Evolutionary conservation across 176 grass and related monocot species (phyloP).

Genomic region (Oryza officinalis): DNA sequence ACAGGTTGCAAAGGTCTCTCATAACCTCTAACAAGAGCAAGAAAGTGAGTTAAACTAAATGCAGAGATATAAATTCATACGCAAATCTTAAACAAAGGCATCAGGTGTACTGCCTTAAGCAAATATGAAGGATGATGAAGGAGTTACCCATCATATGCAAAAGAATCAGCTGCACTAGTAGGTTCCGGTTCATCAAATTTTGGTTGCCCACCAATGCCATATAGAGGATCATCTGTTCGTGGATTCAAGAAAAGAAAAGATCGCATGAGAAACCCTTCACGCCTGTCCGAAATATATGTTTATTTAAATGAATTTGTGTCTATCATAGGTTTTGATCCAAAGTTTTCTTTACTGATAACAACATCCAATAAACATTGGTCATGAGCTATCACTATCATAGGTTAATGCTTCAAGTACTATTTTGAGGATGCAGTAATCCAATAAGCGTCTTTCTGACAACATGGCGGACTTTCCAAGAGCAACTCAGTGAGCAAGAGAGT

Average conservation of each 20-base stretch:
- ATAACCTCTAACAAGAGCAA: conserved; percentile 64
- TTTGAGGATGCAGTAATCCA: neutral
- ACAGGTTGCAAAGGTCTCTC: conserved; percentile 70
- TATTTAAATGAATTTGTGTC: conserved; percentile 9
- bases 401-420: neutral
- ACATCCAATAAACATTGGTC: too few species aligned
- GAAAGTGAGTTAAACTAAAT: conserved; percentile 13
- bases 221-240: conserved; percentile 81
- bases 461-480: neutral
- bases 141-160: conserved; percentile 77
- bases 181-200: conserved; percentile 49
- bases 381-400: too few species aligned
- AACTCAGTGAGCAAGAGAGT: neutral
- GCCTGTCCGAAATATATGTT: conserved; percentile 1
- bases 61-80: neutral
- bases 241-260: conserved; percentile 16
- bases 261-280: neutral
- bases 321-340: too few species aligned
- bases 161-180: conserved; percentile 39
- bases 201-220: conserved; percentile 68
- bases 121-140: conserved; percentile 32
- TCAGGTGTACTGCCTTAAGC: neutral
- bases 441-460: neutral
- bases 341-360: too few species aligned
- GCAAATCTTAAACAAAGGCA: neutral